Percentiles rank a stretch among this genome's conserved stretches.
Conservation (phyloP, 805 yeast genomes). For the Candida vartiovaarae region DNA sequence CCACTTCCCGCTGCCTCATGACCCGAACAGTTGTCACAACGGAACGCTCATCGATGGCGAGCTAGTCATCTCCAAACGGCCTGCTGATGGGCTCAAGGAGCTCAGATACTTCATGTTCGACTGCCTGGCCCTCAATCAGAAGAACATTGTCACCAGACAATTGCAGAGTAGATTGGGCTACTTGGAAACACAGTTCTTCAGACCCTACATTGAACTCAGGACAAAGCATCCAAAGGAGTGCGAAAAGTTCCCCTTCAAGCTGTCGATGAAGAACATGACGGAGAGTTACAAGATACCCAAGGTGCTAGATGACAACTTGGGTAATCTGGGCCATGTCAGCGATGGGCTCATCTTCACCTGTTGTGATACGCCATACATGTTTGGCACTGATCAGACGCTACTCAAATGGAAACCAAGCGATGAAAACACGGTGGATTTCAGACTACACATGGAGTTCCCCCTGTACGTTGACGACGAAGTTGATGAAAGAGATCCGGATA, state of each 20-base stretch:
- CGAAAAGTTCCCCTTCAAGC: conserved; percentile 72
- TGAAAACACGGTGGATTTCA: conserved; percentile 90
- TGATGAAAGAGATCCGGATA: conserved; percentile 53
- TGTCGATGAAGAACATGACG: conserved; percentile 84
- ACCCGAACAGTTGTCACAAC: conserved; percentile 56
- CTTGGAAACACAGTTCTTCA: conserved; percentile 70
- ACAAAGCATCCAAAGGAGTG: conserved; percentile 65
- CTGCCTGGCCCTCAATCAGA: conserved; percentile 78
- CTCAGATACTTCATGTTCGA: conserved; percentile 85
- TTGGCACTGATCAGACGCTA: conserved; percentile 82
- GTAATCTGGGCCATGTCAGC: conserved; percentile 73
- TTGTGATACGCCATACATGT: conserved; percentile 76
- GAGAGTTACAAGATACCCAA: conserved; percentile 70
- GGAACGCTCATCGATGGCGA: conserved; percentile 95
- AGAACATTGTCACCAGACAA: conserved; percentile 58
- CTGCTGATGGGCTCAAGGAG: conserved; percentile 50
- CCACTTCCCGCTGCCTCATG: conserved; percentile 63
- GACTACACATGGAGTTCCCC: conserved; percentile 56
- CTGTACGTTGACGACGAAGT: conserved; percentile 53
- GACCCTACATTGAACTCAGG: conserved; percentile 74
- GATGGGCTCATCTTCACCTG: conserved; percentile 95
- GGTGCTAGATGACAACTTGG: conserved; percentile 66
- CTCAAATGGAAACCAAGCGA: conserved; percentile 97
- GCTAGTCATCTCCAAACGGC: conserved; percentile 63
- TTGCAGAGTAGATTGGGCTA: conserved; percentile 82